A percentile compares a stretch with the other conserved stretches of the same genome.
These are phyloP conservation scores for Ustilago sp. DNA, from an alignment of 1,284 basidiomycete species.

Conservation along the genomic window DNA sequence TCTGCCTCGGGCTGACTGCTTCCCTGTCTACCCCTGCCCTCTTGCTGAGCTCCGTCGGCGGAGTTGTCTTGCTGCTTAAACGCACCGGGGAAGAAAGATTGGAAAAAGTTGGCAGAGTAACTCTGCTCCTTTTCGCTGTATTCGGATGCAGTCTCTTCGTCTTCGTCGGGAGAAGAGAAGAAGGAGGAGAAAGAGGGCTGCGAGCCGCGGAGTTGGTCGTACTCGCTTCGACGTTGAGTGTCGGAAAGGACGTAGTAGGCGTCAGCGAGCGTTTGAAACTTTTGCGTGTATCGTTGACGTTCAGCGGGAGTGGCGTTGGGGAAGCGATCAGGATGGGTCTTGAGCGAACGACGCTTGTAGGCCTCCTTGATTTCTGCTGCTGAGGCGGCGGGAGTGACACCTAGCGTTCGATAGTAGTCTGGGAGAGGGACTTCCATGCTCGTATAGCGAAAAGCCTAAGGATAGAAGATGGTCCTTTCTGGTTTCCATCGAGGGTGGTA, in stretches of 20 bases:
- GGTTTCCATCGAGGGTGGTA: not conserved
- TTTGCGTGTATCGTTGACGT: constrained; percentile 74
- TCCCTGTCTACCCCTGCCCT: constrained; percentile 11
- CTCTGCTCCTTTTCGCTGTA: constrained; percentile 56
- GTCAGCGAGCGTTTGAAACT: constrained; percentile 80
- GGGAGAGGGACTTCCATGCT: constrained; percentile 55
- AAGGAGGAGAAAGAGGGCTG: constrained; percentile 36
- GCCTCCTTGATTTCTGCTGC: constrained; percentile 81
- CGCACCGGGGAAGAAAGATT: constrained; percentile 51
- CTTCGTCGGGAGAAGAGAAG: constrained; percentile 20
- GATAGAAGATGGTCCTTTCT: not conserved
- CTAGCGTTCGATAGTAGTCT: constrained; percentile 64
- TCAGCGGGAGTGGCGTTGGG: constrained; percentile 80
- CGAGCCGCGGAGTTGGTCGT: constrained; percentile 69
- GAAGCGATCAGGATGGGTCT: constrained; percentile 89
- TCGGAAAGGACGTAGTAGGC: constrained; percentile 96
- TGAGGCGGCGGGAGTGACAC: constrained; percentile 75
- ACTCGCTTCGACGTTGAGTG: constrained; percentile 80
- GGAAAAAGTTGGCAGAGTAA: constrained; percentile 62
- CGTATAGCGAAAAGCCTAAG: not conserved
- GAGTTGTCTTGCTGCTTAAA: constrained; percentile 35
- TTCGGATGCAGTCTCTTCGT: constrained; percentile 32
- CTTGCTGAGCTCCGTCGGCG: not conserved
- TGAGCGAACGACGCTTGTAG: constrained; percentile 81
- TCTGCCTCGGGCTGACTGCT: constrained; percentile 56